These are phyloP conservation scores for Blastomyces gilchristii DNA, from an alignment of 2,329 filamentous ascomycete species.

Conservation along the genomic window DNA sequence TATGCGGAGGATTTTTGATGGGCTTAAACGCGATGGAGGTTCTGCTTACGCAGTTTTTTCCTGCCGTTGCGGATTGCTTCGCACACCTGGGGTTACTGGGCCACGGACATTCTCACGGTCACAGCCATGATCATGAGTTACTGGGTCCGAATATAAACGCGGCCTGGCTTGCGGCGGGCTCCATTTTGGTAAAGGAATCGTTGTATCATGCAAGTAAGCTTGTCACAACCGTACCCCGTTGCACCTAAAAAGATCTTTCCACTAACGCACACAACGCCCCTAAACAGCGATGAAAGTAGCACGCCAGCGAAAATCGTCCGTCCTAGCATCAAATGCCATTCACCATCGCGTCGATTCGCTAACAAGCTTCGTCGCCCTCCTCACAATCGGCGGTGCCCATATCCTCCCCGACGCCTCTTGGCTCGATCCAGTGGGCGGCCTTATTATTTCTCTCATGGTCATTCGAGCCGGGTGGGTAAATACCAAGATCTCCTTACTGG, in stretches of 20 bases:
- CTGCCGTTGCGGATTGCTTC: constrained; percentile 49
- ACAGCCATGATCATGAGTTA: constrained; percentile 41
- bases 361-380: constrained; percentile 84
- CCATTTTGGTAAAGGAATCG: constrained; percentile 91
- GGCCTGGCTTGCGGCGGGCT: constrained; percentile 84
- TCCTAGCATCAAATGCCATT: constrained; percentile 89
- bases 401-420: constrained; percentile 74
- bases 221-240: neutral
- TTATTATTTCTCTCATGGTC: constrained; percentile 88
- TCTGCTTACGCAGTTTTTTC: constrained; percentile 62
- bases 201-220: constrained; percentile 86
- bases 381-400: constrained; percentile 83
- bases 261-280: no score
- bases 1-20: constrained; percentile 87
- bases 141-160: constrained; percentile 79
- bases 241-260: no score
- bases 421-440: constrained; percentile 86
- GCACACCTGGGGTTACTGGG: constrained; percentile 32
- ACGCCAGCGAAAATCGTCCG: constrained; percentile 83
- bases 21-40: constrained; percentile 63
- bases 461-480: constrained; percentile 83
- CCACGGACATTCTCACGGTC: constrained; percentile 50
- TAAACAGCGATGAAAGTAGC: constrained; percentile 82
- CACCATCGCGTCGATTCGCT: constrained; percentile 95
- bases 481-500: constrained; percentile 68